Conservation (phyloP, 768 basidiomycete species). For the Melanogaster broomeanus region DNA sequence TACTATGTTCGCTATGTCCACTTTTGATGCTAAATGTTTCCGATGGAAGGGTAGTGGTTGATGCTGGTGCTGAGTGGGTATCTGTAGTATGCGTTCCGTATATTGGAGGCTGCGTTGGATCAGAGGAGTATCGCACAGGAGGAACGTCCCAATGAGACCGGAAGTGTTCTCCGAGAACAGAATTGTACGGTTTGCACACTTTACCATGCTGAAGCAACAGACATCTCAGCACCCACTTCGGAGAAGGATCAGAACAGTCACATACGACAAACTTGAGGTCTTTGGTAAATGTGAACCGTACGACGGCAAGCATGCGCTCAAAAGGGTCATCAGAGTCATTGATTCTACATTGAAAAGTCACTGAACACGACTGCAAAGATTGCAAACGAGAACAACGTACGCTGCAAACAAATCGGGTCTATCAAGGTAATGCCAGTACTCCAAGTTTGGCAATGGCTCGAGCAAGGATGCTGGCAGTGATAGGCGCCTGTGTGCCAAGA, state of each 20-base stretch:
- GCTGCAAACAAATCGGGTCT: slow-evolving; percentile 89
- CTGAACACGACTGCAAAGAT: background rate
- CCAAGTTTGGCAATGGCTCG: slow-evolving; percentile 93
- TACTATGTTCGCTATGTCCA: slow-evolving; percentile 51
- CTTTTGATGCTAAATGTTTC: slow-evolving; percentile 58
- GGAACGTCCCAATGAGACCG: slow-evolving; percentile 84
- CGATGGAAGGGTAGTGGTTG: slow-evolving; percentile 21
- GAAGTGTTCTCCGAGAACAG: slow-evolving; percentile 87
- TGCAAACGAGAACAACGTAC: slow-evolving; percentile 51
- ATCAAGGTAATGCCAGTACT: slow-evolving; percentile 95
- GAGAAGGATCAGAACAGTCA: slow-evolving; percentile 11
- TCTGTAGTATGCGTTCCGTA: slow-evolving; percentile 41
- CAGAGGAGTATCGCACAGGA: slow-evolving; percentile 55
- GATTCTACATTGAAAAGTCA: slow-evolving; percentile 52
- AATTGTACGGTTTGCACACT: slow-evolving; percentile 92
- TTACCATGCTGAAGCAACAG: slow-evolving; percentile 67
- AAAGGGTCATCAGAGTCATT: slow-evolving; percentile 93
- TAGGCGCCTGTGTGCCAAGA: slow-evolving; percentile 65
- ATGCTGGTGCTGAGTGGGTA: slow-evolving; percentile 24
- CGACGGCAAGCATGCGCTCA: slow-evolving; percentile 89
- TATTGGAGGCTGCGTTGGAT: slow-evolving; percentile 47
- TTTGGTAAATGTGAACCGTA: slow-evolving; percentile 88
- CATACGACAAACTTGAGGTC: slow-evolving; percentile 90
- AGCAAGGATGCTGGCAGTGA: slow-evolving; percentile 91
- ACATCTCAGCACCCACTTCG: slow-evolving; percentile 1